Conservation (phyloP, 495 filamentous ascomycete species). For the Hypoxylon fragiforme region DNA sequence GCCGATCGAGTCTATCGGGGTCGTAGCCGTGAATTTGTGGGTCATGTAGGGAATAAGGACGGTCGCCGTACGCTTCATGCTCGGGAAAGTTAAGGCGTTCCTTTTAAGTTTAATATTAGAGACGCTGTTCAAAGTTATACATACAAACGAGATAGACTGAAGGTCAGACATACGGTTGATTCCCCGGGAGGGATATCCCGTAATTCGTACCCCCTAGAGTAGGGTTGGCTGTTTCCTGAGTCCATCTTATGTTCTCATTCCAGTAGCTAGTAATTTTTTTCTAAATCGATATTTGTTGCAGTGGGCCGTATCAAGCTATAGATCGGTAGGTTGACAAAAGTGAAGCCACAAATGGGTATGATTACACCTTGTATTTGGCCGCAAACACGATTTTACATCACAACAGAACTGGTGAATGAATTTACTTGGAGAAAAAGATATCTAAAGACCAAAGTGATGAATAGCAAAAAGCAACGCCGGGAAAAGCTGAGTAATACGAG, state of each 20-base stretch:
- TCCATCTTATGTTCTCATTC: constrained; percentile 6
- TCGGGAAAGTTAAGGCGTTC: neutral
- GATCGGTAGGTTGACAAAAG: too few relatives aligned
- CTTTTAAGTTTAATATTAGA: too few relatives aligned
- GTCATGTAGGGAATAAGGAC: neutral
- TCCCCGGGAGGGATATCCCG: constrained; percentile 4
- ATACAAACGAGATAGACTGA: too few relatives aligned
- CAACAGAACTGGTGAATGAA: too few relatives aligned
- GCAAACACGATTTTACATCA: too few relatives aligned
- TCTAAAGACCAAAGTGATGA: too few relatives aligned
- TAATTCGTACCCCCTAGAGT: constrained; percentile 6
- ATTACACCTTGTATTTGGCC: too few relatives aligned
- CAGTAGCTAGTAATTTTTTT: neutral
- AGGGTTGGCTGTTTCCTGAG: neutral
- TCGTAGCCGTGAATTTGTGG: neutral
- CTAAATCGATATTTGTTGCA: neutral
- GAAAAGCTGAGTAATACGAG: neutral
- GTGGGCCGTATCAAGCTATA: neutral
- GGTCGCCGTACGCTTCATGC: neutral
- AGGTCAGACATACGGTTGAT: constrained; percentile 4
- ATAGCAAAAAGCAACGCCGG: too few relatives aligned
- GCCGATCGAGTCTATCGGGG: neutral
- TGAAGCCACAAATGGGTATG: too few relatives aligned
- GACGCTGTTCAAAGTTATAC: too few relatives aligned
- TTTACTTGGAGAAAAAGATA: too few relatives aligned